These are phyloP conservation scores for Ceratobasidium sp. DNA, from an alignment of 1,284 basidiomycete genomes.

Conservation along the genomic window DNA sequence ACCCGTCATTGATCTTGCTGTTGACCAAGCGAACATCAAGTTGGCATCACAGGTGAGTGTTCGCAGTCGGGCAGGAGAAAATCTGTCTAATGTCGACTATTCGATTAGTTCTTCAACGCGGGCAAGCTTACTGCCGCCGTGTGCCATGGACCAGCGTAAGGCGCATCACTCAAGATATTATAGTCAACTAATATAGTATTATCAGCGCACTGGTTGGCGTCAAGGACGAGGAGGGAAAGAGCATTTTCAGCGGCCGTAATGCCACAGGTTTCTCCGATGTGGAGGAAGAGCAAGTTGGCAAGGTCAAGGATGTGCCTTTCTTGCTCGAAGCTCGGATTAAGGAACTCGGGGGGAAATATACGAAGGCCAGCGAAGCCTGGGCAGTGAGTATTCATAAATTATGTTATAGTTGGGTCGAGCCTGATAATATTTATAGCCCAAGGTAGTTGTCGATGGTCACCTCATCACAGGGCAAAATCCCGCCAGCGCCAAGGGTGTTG, in stretches of 20 bases:
- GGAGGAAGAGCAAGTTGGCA: conserved; percentile 68
- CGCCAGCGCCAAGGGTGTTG: conserved; percentile 65
- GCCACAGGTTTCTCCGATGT: conserved; percentile 77
- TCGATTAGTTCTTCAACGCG: conserved; percentile 65
- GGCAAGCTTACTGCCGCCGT: conserved; percentile 73
- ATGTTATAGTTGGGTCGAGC: background rate
- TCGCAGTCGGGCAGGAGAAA: conserved; percentile 26
- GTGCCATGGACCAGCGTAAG: conserved; percentile 76
- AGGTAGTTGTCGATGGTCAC: conserved; percentile 62
- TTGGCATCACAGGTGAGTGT: conserved; percentile 65
- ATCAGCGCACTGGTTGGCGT: conserved; percentile 64
- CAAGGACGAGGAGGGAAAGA: conserved; percentile 65
- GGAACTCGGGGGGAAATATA: conserved; percentile 71
- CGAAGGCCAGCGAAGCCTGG: conserved; percentile 68
- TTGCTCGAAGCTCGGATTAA: conserved; percentile 71
- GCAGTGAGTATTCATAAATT: conserved; percentile 57
- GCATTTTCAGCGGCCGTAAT: conserved; percentile 70
- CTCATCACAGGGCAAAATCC: conserved; percentile 79
- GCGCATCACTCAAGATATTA: background rate
- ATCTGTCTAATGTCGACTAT: background rate
- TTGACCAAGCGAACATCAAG: conserved; percentile 67
- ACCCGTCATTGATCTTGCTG: conserved; percentile 73
- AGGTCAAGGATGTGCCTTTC: conserved; percentile 69
- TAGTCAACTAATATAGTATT: background rate
- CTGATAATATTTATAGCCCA: conserved; percentile 51